phyloP scores from a whole-genome alignment of 2,329 filamentous ascomycete genomes.

The Talaromyces funiculosus region DNA sequence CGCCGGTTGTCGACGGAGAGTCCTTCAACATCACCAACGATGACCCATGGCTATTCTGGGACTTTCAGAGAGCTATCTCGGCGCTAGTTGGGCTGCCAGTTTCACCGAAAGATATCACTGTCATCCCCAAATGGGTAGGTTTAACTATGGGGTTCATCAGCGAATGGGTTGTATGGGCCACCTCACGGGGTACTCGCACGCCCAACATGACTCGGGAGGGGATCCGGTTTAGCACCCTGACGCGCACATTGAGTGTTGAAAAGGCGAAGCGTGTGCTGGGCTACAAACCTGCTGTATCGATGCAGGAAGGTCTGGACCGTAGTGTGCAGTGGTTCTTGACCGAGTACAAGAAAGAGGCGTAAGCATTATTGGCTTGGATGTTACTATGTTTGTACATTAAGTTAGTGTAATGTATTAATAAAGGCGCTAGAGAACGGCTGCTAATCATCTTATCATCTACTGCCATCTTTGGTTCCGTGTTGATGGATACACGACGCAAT shows the following conservation, averaged over 20 bases:
- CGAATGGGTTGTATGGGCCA: slow-evolving; percentile 26
- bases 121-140: slow-evolving; percentile 37
- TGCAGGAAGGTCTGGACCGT: slow-evolving; percentile 43
- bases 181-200: slow-evolving; percentile 37
- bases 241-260: slow-evolving; percentile 42
- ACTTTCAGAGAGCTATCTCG: slow-evolving; percentile 74
- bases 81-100: too few species aligned
- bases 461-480: too few species aligned
- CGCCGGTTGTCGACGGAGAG: slow-evolving; percentile 72
- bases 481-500: too few species aligned
- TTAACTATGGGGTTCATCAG: slow-evolving; percentile 21
- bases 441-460: too few species aligned
- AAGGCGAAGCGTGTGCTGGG: slow-evolving; percentile 43
- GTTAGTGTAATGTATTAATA: too few species aligned
- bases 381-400: too few species aligned
- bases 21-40: slow-evolving; percentile 89
- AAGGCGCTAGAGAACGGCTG: too few species aligned
- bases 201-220: slow-evolving; percentile 42
- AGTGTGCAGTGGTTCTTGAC: slow-evolving; percentile 33
- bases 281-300: slow-evolving; percentile 38
- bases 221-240: slow-evolving; percentile 45
- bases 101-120: slow-evolving; percentile 30
- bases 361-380: too few species aligned
- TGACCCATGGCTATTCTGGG: slow-evolving; percentile 83
- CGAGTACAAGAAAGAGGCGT: background rate